A percentile compares a stretch with the other conserved stretches of the same genome.
phyloP scores from a whole-genome alignment of 2,329 filamentous ascomycete species.

The Hirsutella rhossiliensis region DNA sequence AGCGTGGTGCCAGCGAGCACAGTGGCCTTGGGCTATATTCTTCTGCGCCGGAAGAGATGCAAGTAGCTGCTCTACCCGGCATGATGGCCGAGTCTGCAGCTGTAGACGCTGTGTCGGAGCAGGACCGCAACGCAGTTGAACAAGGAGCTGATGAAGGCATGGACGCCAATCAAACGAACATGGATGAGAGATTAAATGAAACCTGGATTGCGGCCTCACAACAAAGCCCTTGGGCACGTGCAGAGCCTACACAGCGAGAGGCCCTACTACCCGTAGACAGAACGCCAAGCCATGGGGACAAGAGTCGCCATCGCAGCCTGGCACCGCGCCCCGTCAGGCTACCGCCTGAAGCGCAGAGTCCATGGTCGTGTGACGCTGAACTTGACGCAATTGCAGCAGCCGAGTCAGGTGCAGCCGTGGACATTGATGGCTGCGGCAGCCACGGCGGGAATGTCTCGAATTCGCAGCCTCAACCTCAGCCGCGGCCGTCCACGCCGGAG shows the following conservation, averaged over 20 bases:
- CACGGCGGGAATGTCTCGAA: neutral
- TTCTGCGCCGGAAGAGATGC: no score
- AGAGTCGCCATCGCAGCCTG: no score
- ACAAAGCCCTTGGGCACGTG: constrained; percentile 6
- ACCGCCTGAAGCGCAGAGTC: constrained; percentile 7
- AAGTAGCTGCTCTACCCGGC: no score
- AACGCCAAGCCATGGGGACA: no score
- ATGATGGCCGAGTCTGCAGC: no score
- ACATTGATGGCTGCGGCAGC: neutral
- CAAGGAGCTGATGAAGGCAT: neutral
- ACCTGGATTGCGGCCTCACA: constrained; percentile 1
- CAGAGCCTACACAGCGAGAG: neutral
- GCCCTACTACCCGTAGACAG: neutral
- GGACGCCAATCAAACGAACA: neutral
- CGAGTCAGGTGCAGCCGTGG: neutral
- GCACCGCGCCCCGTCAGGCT: neutral
- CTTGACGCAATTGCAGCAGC: neutral
- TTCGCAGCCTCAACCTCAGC: neutral
- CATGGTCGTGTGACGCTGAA: constrained; percentile 6
- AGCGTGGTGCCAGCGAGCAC: no score
- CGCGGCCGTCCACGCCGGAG: constrained; percentile 28
- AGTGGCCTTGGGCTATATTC: no score
- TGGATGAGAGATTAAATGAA: neutral
- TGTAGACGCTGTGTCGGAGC: no score
- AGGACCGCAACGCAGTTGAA: no score